Percentiles rank a stretch among this genome's conserved stretches.
phyloP scores from a whole-genome alignment of 139 green algal genomes.

The Chlamydomonas asymmetrica region DNA sequence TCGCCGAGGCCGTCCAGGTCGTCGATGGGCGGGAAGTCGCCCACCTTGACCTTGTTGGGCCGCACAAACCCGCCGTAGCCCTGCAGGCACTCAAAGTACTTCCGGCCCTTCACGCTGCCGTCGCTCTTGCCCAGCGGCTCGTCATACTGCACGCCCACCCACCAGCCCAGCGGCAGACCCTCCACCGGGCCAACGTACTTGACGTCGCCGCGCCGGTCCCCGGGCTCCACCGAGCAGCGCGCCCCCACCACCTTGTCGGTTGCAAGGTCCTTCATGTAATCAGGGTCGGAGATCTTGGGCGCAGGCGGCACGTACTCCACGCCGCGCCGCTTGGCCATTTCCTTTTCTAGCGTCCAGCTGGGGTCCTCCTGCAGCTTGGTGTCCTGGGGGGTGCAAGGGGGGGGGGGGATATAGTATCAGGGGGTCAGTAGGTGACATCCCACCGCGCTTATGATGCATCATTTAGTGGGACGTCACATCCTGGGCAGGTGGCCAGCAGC shows the following conservation, averaged over 20 bases:
- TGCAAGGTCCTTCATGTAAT: slow-evolving; percentile 35
- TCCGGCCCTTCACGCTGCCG: slow-evolving; percentile 78
- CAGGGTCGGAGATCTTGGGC: slow-evolving; percentile 29
- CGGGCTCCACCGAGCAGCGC: slow-evolving; percentile 90
- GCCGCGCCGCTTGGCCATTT: slow-evolving; percentile 68
- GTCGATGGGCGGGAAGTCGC: slow-evolving; percentile 86
- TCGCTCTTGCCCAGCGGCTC: slow-evolving; percentile 97
- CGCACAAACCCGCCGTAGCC: slow-evolving; percentile 85
- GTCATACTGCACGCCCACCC: slow-evolving; percentile 94
- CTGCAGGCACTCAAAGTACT: slow-evolving; percentile 73
- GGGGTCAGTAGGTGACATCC: not conserved
- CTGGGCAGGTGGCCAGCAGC: no score
- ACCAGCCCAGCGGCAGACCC: slow-evolving; percentile 77
- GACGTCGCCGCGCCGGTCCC: slow-evolving; percentile 84
- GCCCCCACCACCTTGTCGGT: slow-evolving; percentile 8
- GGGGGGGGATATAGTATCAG: not conserved
- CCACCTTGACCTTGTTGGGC: slow-evolving; percentile 75
- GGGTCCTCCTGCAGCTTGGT: slow-evolving; percentile 82
- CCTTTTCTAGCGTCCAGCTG: slow-evolving; percentile 87
- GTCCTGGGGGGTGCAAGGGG: slow-evolving; percentile 39
- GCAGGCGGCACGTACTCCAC: slow-evolving; percentile 42
- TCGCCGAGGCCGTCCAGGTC: slow-evolving; percentile 57
- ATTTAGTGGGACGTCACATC: not conserved
- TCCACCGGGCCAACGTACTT: slow-evolving; percentile 75
- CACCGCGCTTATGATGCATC: no score